These are phyloP conservation scores for Sindora glabra DNA, from an alignment of 306 rosid genomes.

Conservation along the genomic window DNA sequence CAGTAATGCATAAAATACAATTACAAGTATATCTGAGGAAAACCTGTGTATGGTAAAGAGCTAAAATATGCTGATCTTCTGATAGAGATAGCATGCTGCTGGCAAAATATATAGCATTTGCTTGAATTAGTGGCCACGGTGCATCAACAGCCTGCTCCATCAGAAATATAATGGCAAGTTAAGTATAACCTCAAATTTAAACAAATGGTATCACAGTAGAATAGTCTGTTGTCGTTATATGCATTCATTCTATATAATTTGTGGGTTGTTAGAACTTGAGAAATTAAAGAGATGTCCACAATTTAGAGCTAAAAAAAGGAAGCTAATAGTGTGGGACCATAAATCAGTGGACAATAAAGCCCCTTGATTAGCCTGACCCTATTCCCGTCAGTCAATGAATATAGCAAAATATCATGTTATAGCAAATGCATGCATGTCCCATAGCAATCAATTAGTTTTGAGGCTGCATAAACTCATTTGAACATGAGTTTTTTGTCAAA, in stretches of 20 bases:
- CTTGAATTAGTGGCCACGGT: conserved; percentile 90
- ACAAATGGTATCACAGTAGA: conserved; percentile 3
- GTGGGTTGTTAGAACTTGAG: background rate
- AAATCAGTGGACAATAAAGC: background rate
- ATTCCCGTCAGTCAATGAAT: background rate
- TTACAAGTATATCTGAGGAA: conserved; percentile 2
- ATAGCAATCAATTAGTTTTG: conserved; percentile 2
- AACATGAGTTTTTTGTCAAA: background rate
- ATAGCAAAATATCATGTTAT: background rate
- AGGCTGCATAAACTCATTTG: background rate
- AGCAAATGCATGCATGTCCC: background rate
- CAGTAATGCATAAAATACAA: conserved; percentile 3
- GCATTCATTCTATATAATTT: background rate
- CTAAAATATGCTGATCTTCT: conserved; percentile 67
- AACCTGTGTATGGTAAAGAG: conserved; percentile 72
- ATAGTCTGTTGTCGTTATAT: too few species aligned
- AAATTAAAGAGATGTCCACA: background rate
- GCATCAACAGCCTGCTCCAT: conserved; percentile 91
- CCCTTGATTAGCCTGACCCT: background rate
- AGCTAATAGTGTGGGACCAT: background rate
- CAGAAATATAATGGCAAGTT: conserved; percentile 15
- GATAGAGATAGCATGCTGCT: conserved; percentile 74
- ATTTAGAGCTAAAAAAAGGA: background rate
- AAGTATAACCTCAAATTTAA: conserved; percentile 9
- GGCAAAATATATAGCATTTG: conserved; percentile 87